phyloP scores from a whole-genome alignment of 345 rosid genomes.

The Brassica carinata region DNA sequence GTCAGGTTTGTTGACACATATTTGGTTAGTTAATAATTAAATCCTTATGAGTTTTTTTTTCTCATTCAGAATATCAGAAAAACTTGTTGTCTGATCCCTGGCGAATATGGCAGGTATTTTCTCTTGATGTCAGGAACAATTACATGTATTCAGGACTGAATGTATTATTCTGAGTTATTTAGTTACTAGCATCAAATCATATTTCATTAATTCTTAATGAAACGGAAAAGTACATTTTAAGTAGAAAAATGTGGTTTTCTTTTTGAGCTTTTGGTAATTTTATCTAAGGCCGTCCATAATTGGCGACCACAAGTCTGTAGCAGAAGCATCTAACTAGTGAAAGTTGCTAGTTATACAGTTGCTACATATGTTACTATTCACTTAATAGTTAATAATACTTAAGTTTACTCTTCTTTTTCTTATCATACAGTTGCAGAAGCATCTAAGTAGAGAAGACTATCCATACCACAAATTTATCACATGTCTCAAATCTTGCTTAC shows the following conservation, averaged over 20 bases:
- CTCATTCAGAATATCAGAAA: constrained; percentile 74
- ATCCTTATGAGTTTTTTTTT: constrained; percentile 16
- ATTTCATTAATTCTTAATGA: neutral
- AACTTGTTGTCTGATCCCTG: constrained; percentile 71
- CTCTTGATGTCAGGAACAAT: neutral
- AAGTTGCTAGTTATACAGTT: no score
- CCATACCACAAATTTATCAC: constrained; percentile 86
- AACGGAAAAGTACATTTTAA: neutral
- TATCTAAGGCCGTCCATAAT: neutral
- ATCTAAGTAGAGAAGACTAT: constrained; percentile 65
- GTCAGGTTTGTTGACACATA: constrained; percentile 61
- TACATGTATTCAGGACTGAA: neutral
- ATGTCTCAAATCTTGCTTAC: constrained; percentile 47
- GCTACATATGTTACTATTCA: no score
- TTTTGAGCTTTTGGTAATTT: neutral
- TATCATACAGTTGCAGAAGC: constrained; percentile 44
- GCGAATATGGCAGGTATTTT: constrained; percentile 74
- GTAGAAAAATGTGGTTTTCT: neutral
- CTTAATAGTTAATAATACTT: no score
- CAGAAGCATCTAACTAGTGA: neutral
- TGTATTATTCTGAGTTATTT: neutral
- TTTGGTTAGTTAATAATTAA: neutral
- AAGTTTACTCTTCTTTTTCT: neutral
- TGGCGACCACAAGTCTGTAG: constrained; percentile 4
- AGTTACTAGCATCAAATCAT: neutral